These are phyloP conservation scores for Ochetophila trinervis DNA, from an alignment of 306 rosid genomes.

Conservation along the genomic window DNA sequence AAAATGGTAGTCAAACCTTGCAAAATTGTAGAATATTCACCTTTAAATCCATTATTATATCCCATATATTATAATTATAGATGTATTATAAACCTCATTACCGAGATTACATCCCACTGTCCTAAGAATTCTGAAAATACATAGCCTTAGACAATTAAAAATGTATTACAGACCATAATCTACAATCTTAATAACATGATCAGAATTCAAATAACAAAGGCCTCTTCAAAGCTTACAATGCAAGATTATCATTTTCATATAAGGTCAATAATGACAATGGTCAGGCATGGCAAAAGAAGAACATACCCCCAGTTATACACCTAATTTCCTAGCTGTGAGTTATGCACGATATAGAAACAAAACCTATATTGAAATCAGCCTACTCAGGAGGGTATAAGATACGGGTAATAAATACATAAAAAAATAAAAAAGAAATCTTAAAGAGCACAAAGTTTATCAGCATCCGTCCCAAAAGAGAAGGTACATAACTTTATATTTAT, in stretches of 20 bases:
- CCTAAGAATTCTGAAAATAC: too few relatives aligned
- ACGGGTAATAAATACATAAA: background rate
- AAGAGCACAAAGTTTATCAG: background rate
- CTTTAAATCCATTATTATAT: background rate
- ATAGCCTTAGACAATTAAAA: too few relatives aligned
- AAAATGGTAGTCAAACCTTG: background rate
- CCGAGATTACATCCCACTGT: too few relatives aligned
- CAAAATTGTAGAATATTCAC: background rate
- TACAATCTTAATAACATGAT: background rate
- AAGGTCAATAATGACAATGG: background rate
- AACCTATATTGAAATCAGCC: background rate
- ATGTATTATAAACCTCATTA: too few relatives aligned
- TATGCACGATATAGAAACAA: background rate
- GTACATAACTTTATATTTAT: background rate
- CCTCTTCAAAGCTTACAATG: background rate
- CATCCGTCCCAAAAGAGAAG: background rate
- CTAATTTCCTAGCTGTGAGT: background rate
- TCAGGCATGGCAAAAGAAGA: background rate
- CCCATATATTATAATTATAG: background rate
- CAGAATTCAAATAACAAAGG: constrained; percentile 10
- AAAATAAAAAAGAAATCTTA: too few relatives aligned
- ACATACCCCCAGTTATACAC: background rate
- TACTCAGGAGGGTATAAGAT: background rate
- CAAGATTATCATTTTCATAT: background rate
- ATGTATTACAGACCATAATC: too few relatives aligned